Evolutionary conservation across 2,329 filamentous ascomycete genomes (phyloP), one percentile per base, ranked within the genome.

Genomic region (Purpureocillium lavendulum): DNA sequence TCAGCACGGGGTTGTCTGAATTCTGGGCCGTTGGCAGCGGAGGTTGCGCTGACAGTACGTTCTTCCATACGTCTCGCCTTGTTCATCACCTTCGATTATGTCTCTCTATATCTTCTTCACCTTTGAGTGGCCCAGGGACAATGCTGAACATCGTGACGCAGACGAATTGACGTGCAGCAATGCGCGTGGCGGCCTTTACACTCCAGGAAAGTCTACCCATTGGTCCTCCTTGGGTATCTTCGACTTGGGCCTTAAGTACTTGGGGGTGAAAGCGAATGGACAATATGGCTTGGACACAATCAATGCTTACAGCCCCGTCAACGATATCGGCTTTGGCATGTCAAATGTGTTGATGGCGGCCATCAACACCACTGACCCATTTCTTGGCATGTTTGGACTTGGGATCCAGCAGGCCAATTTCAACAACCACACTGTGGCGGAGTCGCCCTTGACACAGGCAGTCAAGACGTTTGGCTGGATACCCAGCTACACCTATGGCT

Each of bases 401-500:
- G 77, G 75, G 54, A 73, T 73, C 35, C 69, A 66, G 2, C 65
- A 69, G 12, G 71, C 73, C 35, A 70, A 62, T 28, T 79, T 82
- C 47, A 63, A 63, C 11, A 55, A 61, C 43, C 21, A 10, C 21
- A 62, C 62, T 52, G 55, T 72, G 41, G 64, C 72, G 55, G 60
- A 73, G 48, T 64, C 73, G 50, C 60, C 74, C 41, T 52, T 80
- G 52, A 61, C 73, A 48, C 59, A 80, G 52, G 61, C 82, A 38
- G 73, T 84, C 33, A 72, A 79, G 52, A 59, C 69, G 10, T 67
- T 72, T 41, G 73, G 73, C 8, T 64, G 62, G 41, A 83, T 87
- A 35, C 79, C 82, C 1, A 87, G 83, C 55, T 69, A 85, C 45
- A 84, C 80, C 32, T 87, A 84, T 54, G 82, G 80, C 38, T 88